phyloP scores from a whole-genome alignment of 2,329 filamentous ascomycete genomes.

The Coleophoma cylindrospora region DNA sequence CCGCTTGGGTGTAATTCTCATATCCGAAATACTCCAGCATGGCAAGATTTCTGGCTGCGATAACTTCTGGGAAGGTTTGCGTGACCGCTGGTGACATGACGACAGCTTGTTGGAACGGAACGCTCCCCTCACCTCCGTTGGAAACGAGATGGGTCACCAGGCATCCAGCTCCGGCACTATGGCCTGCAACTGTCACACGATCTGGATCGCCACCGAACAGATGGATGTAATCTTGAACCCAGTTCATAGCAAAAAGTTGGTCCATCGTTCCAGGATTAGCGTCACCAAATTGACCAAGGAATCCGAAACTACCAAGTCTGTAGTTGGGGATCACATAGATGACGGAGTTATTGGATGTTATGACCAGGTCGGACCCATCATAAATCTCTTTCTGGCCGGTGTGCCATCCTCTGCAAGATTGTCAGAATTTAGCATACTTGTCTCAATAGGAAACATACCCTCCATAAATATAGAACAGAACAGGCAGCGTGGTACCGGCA shows the following conservation, averaged over 20 bases:
- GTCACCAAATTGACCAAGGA: slow-evolving; percentile 22
- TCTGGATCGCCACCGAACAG: slow-evolving; percentile 46
- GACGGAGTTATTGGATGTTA: neutral
- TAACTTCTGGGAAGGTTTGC: neutral
- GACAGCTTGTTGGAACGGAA: slow-evolving; percentile 33
- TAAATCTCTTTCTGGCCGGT: slow-evolving; percentile 1
- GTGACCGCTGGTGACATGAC: slow-evolving; percentile 2
- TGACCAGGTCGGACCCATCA: neutral
- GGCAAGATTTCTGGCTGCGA: neutral
- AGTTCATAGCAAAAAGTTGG: slow-evolving; percentile 48
- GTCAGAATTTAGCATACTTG: too few species aligned
- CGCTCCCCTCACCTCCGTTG: slow-evolving; percentile 31
- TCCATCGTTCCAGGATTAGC: slow-evolving; percentile 45
- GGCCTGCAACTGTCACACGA: slow-evolving; percentile 40
- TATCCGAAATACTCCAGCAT: slow-evolving; percentile 1
- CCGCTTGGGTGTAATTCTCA: neutral
- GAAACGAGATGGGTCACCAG: slow-evolving; percentile 48
- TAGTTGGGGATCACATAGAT: slow-evolving; percentile 25
- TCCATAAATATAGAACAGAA: slow-evolving; percentile 1
- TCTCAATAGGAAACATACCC: too few species aligned
- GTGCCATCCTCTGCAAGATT: neutral
- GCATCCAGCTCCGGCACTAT: slow-evolving; percentile 44
- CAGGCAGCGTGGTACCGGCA: neutral
- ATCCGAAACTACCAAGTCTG: slow-evolving; percentile 13
- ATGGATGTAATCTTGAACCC: slow-evolving; percentile 46